These are phyloP conservation scores for Aspergillus saccharolyticus DNA, from an alignment of 495 filamentous ascomycete genomes.

Conservation along the genomic window DNA sequence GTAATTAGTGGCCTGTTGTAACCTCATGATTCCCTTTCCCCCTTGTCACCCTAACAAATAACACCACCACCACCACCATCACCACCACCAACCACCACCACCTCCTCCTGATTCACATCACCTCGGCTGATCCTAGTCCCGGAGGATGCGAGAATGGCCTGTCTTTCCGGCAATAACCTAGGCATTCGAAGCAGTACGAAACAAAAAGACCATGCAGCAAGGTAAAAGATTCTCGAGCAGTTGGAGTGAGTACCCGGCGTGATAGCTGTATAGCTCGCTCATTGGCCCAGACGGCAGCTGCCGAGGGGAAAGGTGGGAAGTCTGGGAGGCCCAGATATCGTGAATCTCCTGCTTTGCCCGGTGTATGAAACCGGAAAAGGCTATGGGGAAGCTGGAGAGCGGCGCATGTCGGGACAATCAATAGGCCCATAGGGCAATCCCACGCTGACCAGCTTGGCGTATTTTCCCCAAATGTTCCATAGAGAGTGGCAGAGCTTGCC, in stretches of 20 bases:
- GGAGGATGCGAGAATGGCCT: background rate
- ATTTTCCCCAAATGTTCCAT: conserved; percentile 5
- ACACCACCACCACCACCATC: no score
- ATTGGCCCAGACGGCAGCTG: conserved; percentile 36
- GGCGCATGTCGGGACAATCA: conserved; percentile 33
- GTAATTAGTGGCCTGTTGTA: background rate
- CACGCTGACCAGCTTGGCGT: conserved; percentile 19
- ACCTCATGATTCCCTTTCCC: background rate
- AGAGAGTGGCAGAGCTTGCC: conserved; percentile 9
- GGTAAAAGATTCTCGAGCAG: conserved; percentile 36
- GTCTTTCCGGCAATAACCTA: conserved; percentile 12
- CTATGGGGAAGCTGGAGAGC: conserved; percentile 27
- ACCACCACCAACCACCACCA: no score
- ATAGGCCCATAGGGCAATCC: background rate
- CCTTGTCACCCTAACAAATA: background rate
- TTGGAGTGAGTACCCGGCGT: conserved; percentile 23
- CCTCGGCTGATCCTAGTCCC: background rate
- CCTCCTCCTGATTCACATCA: no score
- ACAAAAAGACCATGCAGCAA: conserved; percentile 7
- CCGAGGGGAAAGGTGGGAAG: conserved; percentile 23
- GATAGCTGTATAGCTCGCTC: conserved; percentile 13
- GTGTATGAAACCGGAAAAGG: conserved; percentile 49
- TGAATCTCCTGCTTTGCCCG: conserved; percentile 48
- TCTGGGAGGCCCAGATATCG: conserved; percentile 30
- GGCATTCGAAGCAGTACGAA: conserved; percentile 6